Evolutionary conservation across 192 early-diverging fungal genomes (phyloP), one percentile per base, ranked within the genome.

Genomic region (Coemansia sp.): DNA sequence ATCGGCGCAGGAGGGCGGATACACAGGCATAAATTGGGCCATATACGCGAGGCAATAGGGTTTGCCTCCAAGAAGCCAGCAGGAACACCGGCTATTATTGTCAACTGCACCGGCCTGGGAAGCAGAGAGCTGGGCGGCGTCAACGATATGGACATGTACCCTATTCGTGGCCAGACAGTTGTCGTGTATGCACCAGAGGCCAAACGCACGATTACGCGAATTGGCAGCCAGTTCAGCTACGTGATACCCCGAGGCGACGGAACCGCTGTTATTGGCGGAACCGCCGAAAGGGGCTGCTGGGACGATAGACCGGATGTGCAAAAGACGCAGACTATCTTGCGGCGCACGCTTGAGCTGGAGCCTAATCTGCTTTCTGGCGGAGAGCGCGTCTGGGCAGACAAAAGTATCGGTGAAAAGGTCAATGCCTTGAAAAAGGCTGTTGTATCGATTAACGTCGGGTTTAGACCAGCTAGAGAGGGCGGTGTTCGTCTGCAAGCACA

Each of bases 51-150:
- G 6, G 64, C 68, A 7, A 27, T 56, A 1, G 14, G 48, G 1
- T 50, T 57, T 55, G 42, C 34, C 16, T n/a, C 11, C n/a, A 3
- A 13, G 18, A n/a, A 23, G 3, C 27, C 35, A n/a, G 39, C 9
- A 16, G 25, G 18, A 18, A 35, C 16, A 22, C 13, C 53, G 11
- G 49, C 62, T 4, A 69, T 88, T 32, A 80, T 93, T 39, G 71
- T 94, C 53, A 94, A 94, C 62, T 94, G 94, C 65, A 87, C 91
- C 0, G 94, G 90, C 0, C 64, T 89, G 1, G 88, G 90, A 6
- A 84, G 88, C 18, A 75, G 79, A 4, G 78, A 42, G 23, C 71
- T 95, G 6, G 82, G 75, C 18, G 93, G 92, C 7, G 89, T 95
- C 1, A 67, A 86, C 27, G 94, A 95, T 61, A 29, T 46, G 14